A percentile compares a stretch with the other conserved stretches of the same genome.
Conservation (phyloP, 768 basidiomycete species). For the Pleurotus djamor region DNA sequence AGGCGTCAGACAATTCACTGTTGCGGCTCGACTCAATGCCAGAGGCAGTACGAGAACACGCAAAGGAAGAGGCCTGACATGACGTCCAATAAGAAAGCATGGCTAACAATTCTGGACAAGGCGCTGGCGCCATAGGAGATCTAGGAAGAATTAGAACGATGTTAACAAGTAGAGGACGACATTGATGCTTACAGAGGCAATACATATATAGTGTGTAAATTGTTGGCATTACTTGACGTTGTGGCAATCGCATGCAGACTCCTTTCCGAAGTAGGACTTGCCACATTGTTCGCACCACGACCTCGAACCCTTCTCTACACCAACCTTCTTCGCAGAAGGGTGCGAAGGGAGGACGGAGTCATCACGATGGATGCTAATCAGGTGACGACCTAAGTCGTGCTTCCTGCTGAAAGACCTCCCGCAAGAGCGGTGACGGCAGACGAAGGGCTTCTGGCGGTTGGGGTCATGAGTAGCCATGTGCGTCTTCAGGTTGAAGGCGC, state of each 20-base stretch:
- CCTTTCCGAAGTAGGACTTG: conserved; percentile 59
- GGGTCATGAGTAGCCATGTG: conserved; percentile 96
- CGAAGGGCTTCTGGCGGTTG: conserved; percentile 83
- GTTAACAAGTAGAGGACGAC: conserved; percentile 15
- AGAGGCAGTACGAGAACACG: conserved; percentile 59
- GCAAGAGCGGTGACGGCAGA: conserved; percentile 83
- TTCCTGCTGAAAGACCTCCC: conserved; percentile 92
- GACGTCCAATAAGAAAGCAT: conserved; percentile 18
- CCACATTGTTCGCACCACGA: conserved; percentile 77
- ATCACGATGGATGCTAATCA: conserved; percentile 81
- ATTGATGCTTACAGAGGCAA: conserved; percentile 12
- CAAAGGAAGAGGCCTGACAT: conserved; percentile 40
- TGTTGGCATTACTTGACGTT: conserved; percentile 53
- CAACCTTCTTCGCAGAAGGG: conserved; percentile 47
- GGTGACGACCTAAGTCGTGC: conserved; percentile 90
- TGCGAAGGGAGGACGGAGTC: conserved; percentile 47
- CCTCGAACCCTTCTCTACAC: conserved; percentile 62
- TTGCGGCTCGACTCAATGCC: too few species aligned
- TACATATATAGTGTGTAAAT: background rate
- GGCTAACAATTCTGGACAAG: conserved; percentile 11
- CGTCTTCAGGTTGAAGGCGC: conserved; percentile 94
- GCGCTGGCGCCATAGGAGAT: background rate
- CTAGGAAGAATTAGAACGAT: background rate
- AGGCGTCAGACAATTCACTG: too few species aligned
- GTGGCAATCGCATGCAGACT: conserved; percentile 56